Base-by-base conservation (phyloP, 2,329 filamentous ascomycete genomes). In the Chaetomiaceae sp. region DNA sequence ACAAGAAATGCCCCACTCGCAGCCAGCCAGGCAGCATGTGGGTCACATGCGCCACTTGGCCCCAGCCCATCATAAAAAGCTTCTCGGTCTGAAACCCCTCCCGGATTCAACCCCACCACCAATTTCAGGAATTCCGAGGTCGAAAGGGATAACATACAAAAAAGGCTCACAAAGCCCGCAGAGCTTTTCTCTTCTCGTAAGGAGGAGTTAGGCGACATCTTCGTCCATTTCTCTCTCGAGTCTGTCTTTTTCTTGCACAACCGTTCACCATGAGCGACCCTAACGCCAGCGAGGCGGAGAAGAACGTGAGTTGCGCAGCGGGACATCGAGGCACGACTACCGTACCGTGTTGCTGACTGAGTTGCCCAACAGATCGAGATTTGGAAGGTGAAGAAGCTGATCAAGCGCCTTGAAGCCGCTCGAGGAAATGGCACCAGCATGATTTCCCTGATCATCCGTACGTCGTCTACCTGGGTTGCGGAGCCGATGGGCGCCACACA, bases 351-450 rank as follows among this genome's bases (percentile, higher is more conserved):
- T 19, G 50, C 52, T 60, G 47, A 56, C 42, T 11, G 22, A 34
- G 8, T 9, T 17, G 18, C 19, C 33, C 42, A 14, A 29, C 57
- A 81, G 78, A 84, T 84, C 62, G 81, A 84, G 71, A 84, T 84
- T 74, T 90, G 86, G 87, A 96, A 98, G 84, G 90, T 98, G 66
- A 98, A 98, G 81, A 98, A 98, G 78, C 77, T 98, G 65, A 95
- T 98, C 74, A 98, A 97, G 75, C 87, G 93, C 62, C 88, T 98
- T 62, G 93, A 97, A 72, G 86, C 88, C 54, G 94, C 94, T 60
- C 81, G 94, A 68, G 93, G 93, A 68, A 98, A 98, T 81, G 93
- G 93, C 74, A 98, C 93, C 56, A 91, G 85, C 75, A 98, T 98
- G 93, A 98, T 98, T 71, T 97, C 91, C 56, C 81, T 98, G 70